Conservation (phyloP, 306 rosid species). For the Castanospermum australe region DNA sequence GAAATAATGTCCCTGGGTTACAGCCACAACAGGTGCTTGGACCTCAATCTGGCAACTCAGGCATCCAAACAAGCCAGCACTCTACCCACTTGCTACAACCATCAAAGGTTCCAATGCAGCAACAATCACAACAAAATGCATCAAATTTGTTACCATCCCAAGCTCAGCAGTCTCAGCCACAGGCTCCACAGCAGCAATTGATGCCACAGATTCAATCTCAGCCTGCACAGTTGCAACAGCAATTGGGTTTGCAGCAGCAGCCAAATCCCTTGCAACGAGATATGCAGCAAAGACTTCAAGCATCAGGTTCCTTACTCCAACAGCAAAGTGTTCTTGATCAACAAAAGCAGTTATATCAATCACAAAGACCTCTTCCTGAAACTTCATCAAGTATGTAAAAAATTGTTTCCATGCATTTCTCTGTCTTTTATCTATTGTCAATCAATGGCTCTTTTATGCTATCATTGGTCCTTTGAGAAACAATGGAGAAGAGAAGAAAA, state of each 20-base stretch:
- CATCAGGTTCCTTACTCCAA: slow-evolving; percentile 74
- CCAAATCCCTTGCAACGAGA: slow-evolving; percentile 74
- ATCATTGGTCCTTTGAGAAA: neutral
- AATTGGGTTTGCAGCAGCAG: slow-evolving; percentile 80
- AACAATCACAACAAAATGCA: slow-evolving; percentile 69
- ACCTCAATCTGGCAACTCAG: slow-evolving; percentile 73
- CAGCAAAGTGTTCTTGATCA: slow-evolving; percentile 75
- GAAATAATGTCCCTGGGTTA: slow-evolving; percentile 70
- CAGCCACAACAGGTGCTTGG: slow-evolving; percentile 69
- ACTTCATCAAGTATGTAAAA: slow-evolving; percentile 76
- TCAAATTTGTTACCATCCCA: slow-evolving; percentile 73
- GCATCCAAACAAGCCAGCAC: slow-evolving; percentile 83
- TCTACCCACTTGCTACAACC: slow-evolving; percentile 69
- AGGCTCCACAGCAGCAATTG: slow-evolving; percentile 75
- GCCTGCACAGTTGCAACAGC: slow-evolving; percentile 85
- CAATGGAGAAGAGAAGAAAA: neutral
- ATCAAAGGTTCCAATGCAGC: slow-evolving; percentile 68
- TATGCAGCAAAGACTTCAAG: slow-evolving; percentile 86
- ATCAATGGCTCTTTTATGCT: neutral
- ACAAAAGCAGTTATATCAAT: slow-evolving; percentile 84
- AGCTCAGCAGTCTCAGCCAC: slow-evolving; percentile 76
- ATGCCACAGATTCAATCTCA: slow-evolving; percentile 89
- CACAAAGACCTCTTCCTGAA: slow-evolving; percentile 81
- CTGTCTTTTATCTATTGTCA: neutral
- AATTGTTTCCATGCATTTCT: slow-evolving; percentile 19